Evolutionary conservation across 148 eudicot species (phyloP), one percentile per base, ranked within the genome.

Genomic region (Chenopodium album): DNA sequence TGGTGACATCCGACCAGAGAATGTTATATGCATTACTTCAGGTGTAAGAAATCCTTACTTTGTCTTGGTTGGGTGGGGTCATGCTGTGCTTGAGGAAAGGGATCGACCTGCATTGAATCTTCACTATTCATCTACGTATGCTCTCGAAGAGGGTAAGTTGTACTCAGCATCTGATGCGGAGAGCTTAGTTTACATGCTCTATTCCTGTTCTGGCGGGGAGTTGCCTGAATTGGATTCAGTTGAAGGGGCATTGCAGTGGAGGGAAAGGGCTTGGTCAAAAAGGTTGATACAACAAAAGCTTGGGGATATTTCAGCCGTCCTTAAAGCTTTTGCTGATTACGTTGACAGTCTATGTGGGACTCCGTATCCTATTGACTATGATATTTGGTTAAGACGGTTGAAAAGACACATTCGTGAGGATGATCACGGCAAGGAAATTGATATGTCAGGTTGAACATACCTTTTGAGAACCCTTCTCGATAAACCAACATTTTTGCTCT

Each of bases 311-410:
- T 94, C 99, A 14, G 98, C 99, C 76, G 90, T 96, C 59, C 76
- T 96, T 64, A 96, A 96, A 85, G 99, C 98, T 65, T 96, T 96
- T 84, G 94, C 99, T 41, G 99, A 96, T 82, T 96, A 94, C 85
- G 99, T 96, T 14, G 99, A 96, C 76, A 96, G 98, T 87, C 80
- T 96, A 11, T 96, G 98, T 83, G 98, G 98, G 22, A 96, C 99
- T 1, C 98, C 99, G 0, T 96, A 96, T 79, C 97, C 95, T 19
- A 90, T 96, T 66, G 93, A 94, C 82, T 88, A 87, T 78, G 92
- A 88, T 34, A 90, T 92, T 31, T 96, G 99, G 99, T 86, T 94
- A 65, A 90, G 91, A 87, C 88, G 99, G 80, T 85, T 96, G 82
- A 89, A 81, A 82, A 88, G 93, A 69, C 92, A 92, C 83, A 86